Percentiles rank a stretch among this genome's conserved stretches.
Conservation (phyloP, 306 rosid genomes). For the Prunus padus region DNA sequence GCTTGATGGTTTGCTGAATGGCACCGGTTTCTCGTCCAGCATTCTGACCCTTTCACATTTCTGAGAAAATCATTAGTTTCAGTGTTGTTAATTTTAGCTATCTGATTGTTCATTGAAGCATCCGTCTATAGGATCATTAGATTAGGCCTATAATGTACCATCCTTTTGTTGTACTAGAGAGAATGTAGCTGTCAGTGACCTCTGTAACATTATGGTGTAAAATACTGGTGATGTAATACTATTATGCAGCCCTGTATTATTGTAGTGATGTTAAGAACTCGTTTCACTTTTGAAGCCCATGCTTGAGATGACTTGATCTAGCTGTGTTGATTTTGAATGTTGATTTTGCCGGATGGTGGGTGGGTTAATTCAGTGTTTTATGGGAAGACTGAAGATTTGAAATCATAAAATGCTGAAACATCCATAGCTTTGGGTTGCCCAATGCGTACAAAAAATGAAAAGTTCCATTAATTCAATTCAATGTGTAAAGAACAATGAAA, state of each 20-base stretch:
- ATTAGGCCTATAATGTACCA: slow-evolving; percentile 59
- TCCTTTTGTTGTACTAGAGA: slow-evolving; percentile 45
- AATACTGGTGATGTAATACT: slow-evolving; percentile 53
- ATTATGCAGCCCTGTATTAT: slow-evolving; percentile 36
- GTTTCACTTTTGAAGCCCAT: slow-evolving; percentile 9
- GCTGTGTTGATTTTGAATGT: neutral
- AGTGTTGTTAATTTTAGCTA: slow-evolving; percentile 49
- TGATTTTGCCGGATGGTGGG: neutral
- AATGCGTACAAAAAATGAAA: neutral
- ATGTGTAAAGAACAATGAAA: slow-evolving; percentile 9
- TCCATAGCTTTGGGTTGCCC: neutral
- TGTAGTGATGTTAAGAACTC: slow-evolving; percentile 24
- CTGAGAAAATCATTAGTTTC: slow-evolving; percentile 50
- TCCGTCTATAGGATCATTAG: slow-evolving; percentile 48
- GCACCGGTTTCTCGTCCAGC: slow-evolving; percentile 29
- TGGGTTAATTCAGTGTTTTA: neutral
- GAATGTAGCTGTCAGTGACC: slow-evolving; percentile 47
- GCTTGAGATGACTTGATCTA: neutral
- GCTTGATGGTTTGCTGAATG: slow-evolving; percentile 28
- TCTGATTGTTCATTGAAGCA: slow-evolving; percentile 65
- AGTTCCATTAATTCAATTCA: slow-evolving; percentile 16
- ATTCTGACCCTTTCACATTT: slow-evolving; percentile 52
- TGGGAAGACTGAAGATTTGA: neutral
- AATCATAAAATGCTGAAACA: neutral
- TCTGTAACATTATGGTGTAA: slow-evolving; percentile 52